Evolutionary conservation across 257 asterid species (phyloP), one percentile per base, ranked within the genome.

Genomic region (Solanum bulbocastanum): DNA sequence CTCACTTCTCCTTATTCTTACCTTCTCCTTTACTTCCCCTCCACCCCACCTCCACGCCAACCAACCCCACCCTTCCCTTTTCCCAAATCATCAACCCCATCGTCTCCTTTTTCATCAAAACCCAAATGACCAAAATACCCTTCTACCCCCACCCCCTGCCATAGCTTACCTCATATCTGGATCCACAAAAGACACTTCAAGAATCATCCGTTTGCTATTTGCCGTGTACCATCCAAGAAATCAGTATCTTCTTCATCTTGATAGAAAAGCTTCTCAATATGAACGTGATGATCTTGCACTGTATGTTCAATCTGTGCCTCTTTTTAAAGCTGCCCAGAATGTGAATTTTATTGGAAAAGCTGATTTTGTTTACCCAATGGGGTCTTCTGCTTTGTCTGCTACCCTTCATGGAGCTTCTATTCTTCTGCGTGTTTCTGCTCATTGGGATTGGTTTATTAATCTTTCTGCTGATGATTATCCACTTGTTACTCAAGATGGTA

Each of bases 361-460:
- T 39, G 96, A 95, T 62, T 89, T 86, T 87, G 98, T 94, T 49
- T 89, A 89, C 89, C 44, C 91, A 14, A 40, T 71, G 42, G 99
- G 99, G 37, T 96, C 99, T 3, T 93, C 98, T 39, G 88, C 91
- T 33, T 88, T 97, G 30, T 93, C 99, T 0, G 90, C 99, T 73
- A 88, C 91, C 22, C 98, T 97, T 79, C 99, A 91, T 86, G 99
- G 98, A 25, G 99, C 99, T 2, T 90, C 98, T 5, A 90, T 93
- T 87, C 85, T 96, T 92, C 93, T 95, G 11, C 92, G 94, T 3
- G 7, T 96, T 33, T 90, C 93, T 33, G 25, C 81, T n/a, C 88
- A 87, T 56, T 97, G 99, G 99, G 98, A 97, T 92, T 97, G 99
- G 99, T 94, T 96, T 90, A 91, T 97, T 40, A 94, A 91, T 87